Conservation (phyloP, 148 eudicot species). For the Pharnaceum exiguum region DNA sequence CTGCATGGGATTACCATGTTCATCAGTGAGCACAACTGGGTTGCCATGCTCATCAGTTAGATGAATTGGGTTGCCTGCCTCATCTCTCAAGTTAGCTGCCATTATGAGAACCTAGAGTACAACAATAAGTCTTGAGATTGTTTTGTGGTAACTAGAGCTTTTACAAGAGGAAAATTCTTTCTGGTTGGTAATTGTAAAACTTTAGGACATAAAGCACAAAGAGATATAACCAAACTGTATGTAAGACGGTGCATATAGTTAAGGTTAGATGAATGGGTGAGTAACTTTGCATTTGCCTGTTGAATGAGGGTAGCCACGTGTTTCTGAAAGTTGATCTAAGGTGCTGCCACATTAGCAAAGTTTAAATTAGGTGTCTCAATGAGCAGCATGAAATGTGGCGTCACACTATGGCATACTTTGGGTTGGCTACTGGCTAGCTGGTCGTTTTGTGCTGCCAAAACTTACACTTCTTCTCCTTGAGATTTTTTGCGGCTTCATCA, state of each 20-base stretch:
- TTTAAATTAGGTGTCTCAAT: slow-evolving; percentile 16
- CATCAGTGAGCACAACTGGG: slow-evolving; percentile 71
- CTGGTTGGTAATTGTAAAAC: too few relatives aligned
- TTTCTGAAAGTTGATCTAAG: background rate
- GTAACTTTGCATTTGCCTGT: background rate
- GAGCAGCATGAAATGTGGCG: background rate
- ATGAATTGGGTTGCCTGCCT: slow-evolving; percentile 58
- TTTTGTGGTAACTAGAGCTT: too few relatives aligned
- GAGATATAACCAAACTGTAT: slow-evolving; percentile 11
- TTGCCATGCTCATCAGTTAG: slow-evolving; percentile 60
- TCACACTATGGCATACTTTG: background rate
- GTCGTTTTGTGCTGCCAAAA: background rate
- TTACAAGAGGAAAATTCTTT: too few relatives aligned
- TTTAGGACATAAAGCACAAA: background rate
- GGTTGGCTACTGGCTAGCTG: background rate
- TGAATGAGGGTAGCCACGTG: slow-evolving; percentile 2
- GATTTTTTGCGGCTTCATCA: too few relatives aligned
- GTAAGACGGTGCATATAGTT: slow-evolving; percentile 5
- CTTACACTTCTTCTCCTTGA: too few relatives aligned
- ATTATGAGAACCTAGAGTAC: too few relatives aligned
- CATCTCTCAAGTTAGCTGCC: slow-evolving; percentile 60
- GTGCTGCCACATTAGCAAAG: slow-evolving; percentile 12
- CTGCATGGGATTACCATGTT: slow-evolving; percentile 63
- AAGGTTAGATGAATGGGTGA: background rate
- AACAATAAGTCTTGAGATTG: too few relatives aligned